Percentiles rank a stretch among this genome's conserved stretches.
phyloP scores from a whole-genome alignment of 2,329 filamentous ascomycete genomes.

The Alternaria ventricosa region DNA sequence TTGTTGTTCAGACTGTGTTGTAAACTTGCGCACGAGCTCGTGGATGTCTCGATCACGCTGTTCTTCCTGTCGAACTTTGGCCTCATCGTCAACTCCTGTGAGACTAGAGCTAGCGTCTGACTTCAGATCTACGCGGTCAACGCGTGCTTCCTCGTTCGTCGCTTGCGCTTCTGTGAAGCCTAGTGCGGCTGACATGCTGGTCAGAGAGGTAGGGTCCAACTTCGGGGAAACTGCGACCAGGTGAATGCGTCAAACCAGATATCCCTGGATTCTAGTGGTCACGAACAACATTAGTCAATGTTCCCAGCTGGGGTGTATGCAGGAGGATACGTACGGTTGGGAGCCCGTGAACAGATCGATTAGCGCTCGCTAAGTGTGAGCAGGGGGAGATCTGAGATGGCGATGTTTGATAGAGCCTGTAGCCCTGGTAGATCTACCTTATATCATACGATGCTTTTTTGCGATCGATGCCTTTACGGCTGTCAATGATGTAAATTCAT shows the following conservation, averaged over 20 bases:
- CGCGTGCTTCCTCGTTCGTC: neutral
- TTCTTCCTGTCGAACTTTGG: constrained; percentile 3
- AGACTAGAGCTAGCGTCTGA: constrained; percentile 18
- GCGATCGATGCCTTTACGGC: neutral
- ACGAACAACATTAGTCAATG: neutral
- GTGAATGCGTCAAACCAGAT: neutral
- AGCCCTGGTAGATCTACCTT: neutral
- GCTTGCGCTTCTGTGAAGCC: neutral
- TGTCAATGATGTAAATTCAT: neutral
- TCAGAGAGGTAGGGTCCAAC: neutral
- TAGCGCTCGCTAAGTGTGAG: neutral
- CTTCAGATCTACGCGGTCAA: neutral
- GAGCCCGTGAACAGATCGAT: neutral
- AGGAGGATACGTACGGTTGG: neutral
- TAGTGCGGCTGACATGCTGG: constrained; percentile 1
- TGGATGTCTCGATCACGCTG: constrained; percentile 23
- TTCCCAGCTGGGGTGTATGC: too few relatives aligned
- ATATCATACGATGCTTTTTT: neutral
- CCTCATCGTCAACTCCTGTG: neutral
- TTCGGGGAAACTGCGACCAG: neutral
- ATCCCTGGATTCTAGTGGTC: neutral
- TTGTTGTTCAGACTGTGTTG: constrained; percentile 39
- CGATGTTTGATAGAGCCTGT: neutral
- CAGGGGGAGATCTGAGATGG: neutral
- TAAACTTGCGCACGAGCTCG: constrained; percentile 49